Evolutionary conservation across 2,329 filamentous ascomycete species (phyloP), one percentile per base, ranked within the genome.

Genomic region (Colletotrichum trifolii): DNA sequence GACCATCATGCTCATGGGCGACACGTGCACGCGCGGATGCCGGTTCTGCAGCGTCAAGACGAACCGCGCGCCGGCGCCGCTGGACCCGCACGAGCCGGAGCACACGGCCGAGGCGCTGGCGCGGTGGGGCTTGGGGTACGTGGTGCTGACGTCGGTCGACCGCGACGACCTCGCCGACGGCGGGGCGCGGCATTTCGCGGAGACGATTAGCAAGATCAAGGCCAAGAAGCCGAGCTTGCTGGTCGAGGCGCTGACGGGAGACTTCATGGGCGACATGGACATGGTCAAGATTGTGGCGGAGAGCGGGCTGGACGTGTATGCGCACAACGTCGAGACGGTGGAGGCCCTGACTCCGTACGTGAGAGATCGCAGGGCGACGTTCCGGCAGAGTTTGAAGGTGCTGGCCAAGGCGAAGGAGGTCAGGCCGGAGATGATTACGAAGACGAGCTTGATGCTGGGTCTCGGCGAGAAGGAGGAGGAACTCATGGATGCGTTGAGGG

Each of bases 1-100:
- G 2, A 99, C 96, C 10, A 98, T 99, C 78, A 99, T 99, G 96
- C 83, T 99, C 52, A 98, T 98, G 94, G 96, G 96, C 69, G 96
- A 99, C 78, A 98, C 95, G 8, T 99, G 96, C 79, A 99, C 96
- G 15, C 87, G 96, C 66, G 96, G 95, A 15, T 99, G 96, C 79
- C 89, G 96, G 57, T 99, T 99, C 83, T 99, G 96, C 85, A 93
- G 91, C 69, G 96, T 99, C 56, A 98, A 98, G 85, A 99, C 96
- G 3, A 90, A 83, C 64, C 89, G 91, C 47, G 81, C 83, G 1
- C 89, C 93, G 11, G 81, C 90, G 46, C 92, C 96, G 10, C 85
- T 99, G 54, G 96, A 99, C 76, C 92, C 93, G 2, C 95, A 98
- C 78, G 96, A 99, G 80, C 96, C 96, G 1, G 96, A 99, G 83